Evolutionary conservation across 1,284 basidiomycete genomes (phyloP).

Genomic region (Ganoderma boninense): DNA sequence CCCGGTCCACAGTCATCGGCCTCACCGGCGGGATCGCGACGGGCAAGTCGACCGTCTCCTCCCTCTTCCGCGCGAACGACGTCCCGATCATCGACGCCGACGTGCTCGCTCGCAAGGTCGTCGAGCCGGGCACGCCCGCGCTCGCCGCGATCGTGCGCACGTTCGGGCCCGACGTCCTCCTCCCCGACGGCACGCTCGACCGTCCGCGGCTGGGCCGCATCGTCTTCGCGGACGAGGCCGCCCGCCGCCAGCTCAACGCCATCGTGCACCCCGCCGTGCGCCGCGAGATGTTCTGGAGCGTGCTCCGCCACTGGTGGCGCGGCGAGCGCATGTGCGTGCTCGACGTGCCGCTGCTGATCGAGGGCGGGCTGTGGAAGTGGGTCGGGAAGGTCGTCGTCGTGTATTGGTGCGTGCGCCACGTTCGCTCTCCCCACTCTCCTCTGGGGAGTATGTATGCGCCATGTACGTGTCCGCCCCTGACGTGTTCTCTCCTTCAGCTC

Average conservation of each 20-base stretch:
- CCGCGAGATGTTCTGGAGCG: slow-evolving; percentile 74
- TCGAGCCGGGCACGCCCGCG: slow-evolving; percentile 84
- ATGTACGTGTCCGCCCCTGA: background rate
- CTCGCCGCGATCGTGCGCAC: slow-evolving; percentile 72
- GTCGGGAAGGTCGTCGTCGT: slow-evolving; percentile 90
- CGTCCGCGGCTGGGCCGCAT: slow-evolving; percentile 86
- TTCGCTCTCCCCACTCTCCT: no score
- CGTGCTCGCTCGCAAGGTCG: slow-evolving; percentile 87
- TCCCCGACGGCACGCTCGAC: slow-evolving; percentile 79
- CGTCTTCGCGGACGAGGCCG: slow-evolving; percentile 82
- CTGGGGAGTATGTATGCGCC: background rate
- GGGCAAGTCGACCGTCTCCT: slow-evolving; percentile 93
- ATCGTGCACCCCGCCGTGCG: slow-evolving; percentile 94
- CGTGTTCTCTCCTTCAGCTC: slow-evolving; percentile 55
- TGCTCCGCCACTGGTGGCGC: slow-evolving; percentile 78
- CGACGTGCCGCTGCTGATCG: slow-evolving; percentile 95
- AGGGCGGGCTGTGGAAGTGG: slow-evolving; percentile 88
- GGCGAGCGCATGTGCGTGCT: slow-evolving; percentile 86
- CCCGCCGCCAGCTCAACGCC: slow-evolving; percentile 80
- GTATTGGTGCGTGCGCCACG: slow-evolving; percentile 72
- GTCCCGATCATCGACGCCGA: slow-evolving; percentile 95
- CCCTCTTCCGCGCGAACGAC: slow-evolving; percentile 68
- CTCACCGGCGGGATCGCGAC: slow-evolving; percentile 97
- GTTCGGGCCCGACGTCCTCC: slow-evolving; percentile 80
- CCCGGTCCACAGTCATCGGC: slow-evolving; percentile 76